phyloP scores from a whole-genome alignment of 345 rosid species.

The Durio zibethinus region DNA sequence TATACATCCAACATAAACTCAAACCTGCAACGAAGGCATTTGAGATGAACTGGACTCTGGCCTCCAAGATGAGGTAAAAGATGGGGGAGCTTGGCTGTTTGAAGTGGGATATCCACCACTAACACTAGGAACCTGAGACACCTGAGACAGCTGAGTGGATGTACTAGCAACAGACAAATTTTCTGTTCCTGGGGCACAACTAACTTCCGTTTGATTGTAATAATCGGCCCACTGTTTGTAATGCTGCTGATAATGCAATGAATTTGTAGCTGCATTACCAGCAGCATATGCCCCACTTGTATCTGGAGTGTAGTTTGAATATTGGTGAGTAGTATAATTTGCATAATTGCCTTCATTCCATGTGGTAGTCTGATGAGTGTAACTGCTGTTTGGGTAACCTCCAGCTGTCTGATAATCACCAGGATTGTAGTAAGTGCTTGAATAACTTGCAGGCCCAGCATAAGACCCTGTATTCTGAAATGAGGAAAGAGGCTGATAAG shows the following conservation, averaged over 20 bases:
- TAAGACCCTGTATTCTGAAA: conserved; percentile 99
- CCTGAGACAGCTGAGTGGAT: conserved; percentile 53
- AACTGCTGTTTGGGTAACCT: conserved; percentile 73
- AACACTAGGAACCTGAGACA: conserved; percentile 50
- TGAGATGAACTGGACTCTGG: conserved; percentile 57
- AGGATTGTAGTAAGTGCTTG: conserved; percentile 97
- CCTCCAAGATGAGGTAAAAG: conserved; percentile 59
- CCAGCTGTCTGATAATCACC: conserved; percentile 99
- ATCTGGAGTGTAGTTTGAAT: conserved; percentile 58
- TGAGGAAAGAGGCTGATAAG: conserved; percentile 98
- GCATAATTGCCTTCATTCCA: conserved; percentile 70
- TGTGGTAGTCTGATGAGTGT: conserved; percentile 58
- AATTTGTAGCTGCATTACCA: conserved; percentile 44
- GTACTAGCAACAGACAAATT: conserved; percentile 55
- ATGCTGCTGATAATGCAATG: conserved; percentile 71
- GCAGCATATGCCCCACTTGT: conserved; percentile 52
- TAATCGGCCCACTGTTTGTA: conserved; percentile 86
- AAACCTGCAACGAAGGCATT: conserved; percentile 71
- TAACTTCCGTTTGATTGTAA: conserved; percentile 87
- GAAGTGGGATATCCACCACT: conserved; percentile 51
- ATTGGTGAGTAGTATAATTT: conserved; percentile 59
- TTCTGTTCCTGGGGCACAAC: conserved; percentile 98
- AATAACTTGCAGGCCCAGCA: conserved; percentile 94
- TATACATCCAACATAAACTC: background rate
- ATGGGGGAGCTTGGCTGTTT: conserved; percentile 54